phyloP scores from a whole-genome alignment of 2,329 filamentous ascomycete genomes.

The Colletotrichum camelliae region DNA sequence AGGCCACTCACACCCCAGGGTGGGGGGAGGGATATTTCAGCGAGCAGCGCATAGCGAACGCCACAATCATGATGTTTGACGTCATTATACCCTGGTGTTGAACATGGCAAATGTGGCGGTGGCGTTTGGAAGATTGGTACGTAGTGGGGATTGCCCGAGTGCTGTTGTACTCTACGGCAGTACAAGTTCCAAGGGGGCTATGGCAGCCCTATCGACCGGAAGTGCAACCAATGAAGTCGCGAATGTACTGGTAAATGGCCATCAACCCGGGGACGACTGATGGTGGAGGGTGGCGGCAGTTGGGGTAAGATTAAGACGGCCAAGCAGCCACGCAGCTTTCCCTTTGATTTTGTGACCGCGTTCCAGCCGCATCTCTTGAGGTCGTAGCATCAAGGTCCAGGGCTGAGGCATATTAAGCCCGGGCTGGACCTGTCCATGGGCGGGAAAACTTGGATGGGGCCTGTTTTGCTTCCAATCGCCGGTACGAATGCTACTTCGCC shows the following conservation, averaged over 20 bases:
- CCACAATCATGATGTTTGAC: not conserved
- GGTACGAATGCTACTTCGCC: not conserved
- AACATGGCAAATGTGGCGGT: not conserved
- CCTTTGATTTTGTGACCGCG: not conserved
- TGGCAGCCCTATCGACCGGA: not conserved
- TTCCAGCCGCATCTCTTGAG: not conserved
- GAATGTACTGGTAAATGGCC: not conserved
- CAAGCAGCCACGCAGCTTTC: not conserved
- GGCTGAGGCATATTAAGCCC: not conserved
- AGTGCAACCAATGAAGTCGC: not conserved
- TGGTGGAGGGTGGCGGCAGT: not conserved
- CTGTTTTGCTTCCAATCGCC: not conserved
- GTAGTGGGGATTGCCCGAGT: not conserved
- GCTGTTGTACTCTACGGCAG: not conserved
- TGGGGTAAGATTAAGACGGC: not conserved
- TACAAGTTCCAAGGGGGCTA: not conserved
- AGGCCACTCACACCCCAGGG: too few relatives aligned
- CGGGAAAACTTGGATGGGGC: not conserved
- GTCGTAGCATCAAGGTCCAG: not conserved
- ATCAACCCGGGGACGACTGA: not conserved
- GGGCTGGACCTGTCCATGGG: not conserved
- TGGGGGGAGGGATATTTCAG: not conserved
- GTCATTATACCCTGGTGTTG: not conserved
- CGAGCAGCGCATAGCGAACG: not conserved
- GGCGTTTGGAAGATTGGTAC: not conserved